phyloP scores from a whole-genome alignment of 2,329 filamentous ascomycete species.

The Ceratocystis destructans region DNA sequence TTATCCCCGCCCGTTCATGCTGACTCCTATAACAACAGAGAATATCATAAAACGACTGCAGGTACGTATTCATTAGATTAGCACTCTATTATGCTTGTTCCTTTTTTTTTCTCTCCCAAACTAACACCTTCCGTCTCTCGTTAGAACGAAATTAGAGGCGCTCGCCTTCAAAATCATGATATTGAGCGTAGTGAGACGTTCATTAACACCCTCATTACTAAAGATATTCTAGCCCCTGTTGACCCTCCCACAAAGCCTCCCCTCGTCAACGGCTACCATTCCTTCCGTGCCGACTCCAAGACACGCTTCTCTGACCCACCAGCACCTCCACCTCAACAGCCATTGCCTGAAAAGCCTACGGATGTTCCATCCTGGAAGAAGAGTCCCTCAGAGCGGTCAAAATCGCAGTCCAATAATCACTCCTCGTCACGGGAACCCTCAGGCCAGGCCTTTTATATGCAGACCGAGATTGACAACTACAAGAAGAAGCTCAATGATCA shows the following conservation, averaged over 20 bases:
- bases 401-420: conserved; percentile 31
- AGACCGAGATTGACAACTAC: conserved; percentile 69
- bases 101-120: not conserved
- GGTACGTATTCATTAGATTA: conserved; percentile 37
- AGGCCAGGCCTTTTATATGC: conserved; percentile 65
- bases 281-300: conserved; percentile 59
- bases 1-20: conserved; percentile 71
- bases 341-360: conserved; percentile 73
- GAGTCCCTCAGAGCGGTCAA: conserved; percentile 60
- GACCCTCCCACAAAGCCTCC: conserved; percentile 34
- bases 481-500: conserved; percentile 62
- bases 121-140: conserved; percentile 18
- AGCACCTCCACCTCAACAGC: conserved; percentile 83
- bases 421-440: conserved; percentile 36
- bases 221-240: conserved; percentile 47
- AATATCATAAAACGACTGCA: conserved; percentile 81
- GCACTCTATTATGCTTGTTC: no score
- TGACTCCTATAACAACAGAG: conserved; percentile 82
- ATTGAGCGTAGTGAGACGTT: conserved; percentile 71
- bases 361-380: conserved; percentile 64
- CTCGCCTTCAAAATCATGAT: conserved; percentile 76
- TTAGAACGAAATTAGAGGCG: conserved; percentile 79
- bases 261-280: conserved; percentile 36
- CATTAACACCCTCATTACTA: conserved; percentile 59
- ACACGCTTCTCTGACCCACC: conserved; percentile 84